These are phyloP conservation scores for Sphagnurus paluster DNA, from an alignment of 1,284 basidiomycete genomes.

Conservation along the genomic window DNA sequence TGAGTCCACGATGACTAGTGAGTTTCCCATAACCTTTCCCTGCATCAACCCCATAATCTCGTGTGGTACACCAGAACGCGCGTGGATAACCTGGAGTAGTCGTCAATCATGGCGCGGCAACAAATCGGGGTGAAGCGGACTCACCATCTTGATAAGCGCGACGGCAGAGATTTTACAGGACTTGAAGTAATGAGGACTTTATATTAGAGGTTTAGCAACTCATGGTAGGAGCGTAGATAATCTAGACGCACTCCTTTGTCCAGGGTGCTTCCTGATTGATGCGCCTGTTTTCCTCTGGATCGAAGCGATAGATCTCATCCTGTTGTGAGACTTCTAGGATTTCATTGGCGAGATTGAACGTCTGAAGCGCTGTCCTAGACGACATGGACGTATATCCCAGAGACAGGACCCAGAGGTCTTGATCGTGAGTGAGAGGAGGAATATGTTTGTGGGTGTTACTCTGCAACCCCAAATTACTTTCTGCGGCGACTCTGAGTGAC, in stretches of 20 bases:
- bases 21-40: constrained; percentile 87
- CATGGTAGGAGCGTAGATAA: constrained; percentile 9
- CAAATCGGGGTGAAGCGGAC: constrained; percentile 5
- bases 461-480: background rate
- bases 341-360: constrained; percentile 85
- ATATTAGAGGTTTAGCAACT: constrained; percentile 8
- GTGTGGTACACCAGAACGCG: constrained; percentile 94
- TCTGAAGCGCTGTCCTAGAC: constrained; percentile 66
- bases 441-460: constrained; percentile 3
- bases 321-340: constrained; percentile 68
- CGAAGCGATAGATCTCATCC: constrained; percentile 83
- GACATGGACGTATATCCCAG: constrained; percentile 21
- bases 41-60: constrained; percentile 99
- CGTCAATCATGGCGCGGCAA: constrained; percentile 4
- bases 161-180: constrained; percentile 94
- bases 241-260: constrained; percentile 82
- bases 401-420: background rate
- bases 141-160: constrained; percentile 97
- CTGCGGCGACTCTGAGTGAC: no score
- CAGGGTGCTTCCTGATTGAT: constrained; percentile 81
- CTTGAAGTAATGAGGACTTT: constrained; percentile 90
- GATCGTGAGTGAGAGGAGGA: background rate
- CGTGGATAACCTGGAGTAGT: constrained; percentile 84
- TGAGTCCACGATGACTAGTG: constrained; percentile 93
- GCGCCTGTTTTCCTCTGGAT: constrained; percentile 69